These are phyloP conservation scores for Musa beccarii DNA, from an alignment of 176 grass and related monocot species.

Conservation along the genomic window DNA sequence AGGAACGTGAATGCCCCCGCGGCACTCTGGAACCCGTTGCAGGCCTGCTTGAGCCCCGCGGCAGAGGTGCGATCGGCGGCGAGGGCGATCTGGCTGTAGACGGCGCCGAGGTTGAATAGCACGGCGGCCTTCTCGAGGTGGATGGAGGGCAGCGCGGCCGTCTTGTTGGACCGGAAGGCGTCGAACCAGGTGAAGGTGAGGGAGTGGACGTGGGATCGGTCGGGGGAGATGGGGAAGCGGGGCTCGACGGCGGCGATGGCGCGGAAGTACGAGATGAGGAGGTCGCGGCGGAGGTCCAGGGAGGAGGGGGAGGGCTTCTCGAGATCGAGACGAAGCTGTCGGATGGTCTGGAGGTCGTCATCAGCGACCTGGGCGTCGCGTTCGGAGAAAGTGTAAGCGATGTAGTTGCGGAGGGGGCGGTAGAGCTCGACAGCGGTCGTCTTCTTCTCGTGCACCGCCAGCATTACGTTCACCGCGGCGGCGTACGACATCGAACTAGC, in stretches of 20 bases:
- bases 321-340: slow-evolving; percentile 28
- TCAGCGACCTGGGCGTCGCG: slow-evolving; percentile 37
- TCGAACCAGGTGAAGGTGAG: slow-evolving; percentile 71
- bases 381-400: slow-evolving; percentile 34
- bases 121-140: slow-evolving; percentile 55
- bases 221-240: slow-evolving; percentile 34
- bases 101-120: slow-evolving; percentile 59
- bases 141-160: slow-evolving; percentile 35
- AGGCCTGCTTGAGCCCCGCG: slow-evolving; percentile 45
- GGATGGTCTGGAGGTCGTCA: slow-evolving; percentile 22
- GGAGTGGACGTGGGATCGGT: slow-evolving; percentile 21
- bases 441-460: slow-evolving; percentile 79
- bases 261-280: slow-evolving; percentile 49
- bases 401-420: slow-evolving; percentile 52
- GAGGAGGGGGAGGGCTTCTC: slow-evolving; percentile 3
- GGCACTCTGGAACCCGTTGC: slow-evolving; percentile 52
- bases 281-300: slow-evolving; percentile 30
- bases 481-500: not conserved
- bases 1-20: slow-evolving; percentile 46
- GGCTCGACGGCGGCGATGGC: slow-evolving; percentile 39
- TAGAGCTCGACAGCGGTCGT: slow-evolving; percentile 44
- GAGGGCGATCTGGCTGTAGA: slow-evolving; percentile 44
- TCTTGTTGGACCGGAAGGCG: slow-evolving; percentile 58
- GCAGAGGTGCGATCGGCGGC: slow-evolving; percentile 30
- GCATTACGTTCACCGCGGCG: slow-evolving; percentile 23